A percentile compares a stretch with the other conserved stretches of the same genome.
phyloP scores from a whole-genome alignment of 2,329 filamentous ascomycete species.

The Gaeumannomyces sp. region DNA sequence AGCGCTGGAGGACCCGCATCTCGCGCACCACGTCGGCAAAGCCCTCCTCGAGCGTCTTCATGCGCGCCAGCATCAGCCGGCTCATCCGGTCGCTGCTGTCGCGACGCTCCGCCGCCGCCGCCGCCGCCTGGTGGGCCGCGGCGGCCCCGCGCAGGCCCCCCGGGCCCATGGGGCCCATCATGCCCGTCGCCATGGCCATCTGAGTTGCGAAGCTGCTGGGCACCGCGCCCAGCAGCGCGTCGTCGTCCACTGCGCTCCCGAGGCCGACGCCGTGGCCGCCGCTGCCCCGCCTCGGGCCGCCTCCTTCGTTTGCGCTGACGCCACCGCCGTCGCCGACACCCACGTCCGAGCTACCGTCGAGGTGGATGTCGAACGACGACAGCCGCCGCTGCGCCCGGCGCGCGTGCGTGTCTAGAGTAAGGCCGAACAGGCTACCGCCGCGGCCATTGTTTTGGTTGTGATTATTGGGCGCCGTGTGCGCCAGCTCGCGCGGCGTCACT shows the following conservation, averaged over 20 bases:
- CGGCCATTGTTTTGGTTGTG: not conserved
- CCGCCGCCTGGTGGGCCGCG: constrained; percentile 24
- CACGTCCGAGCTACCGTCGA: constrained; percentile 56
- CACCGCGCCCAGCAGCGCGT: constrained; percentile 51
- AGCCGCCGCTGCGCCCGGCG: constrained; percentile 35
- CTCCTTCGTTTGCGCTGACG: not conserved
- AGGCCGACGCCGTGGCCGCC: not conserved
- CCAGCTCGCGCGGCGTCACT: constrained; percentile 42
- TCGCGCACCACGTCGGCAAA: constrained; percentile 82
- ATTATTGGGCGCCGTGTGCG: constrained; percentile 48
- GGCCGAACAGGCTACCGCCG: constrained; percentile 17
- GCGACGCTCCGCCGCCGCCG: constrained; percentile 31
- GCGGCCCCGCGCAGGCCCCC: constrained; percentile 24
- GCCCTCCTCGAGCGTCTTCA: constrained; percentile 89
- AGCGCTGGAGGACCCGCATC: constrained; percentile 56
- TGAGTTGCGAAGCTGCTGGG: constrained; percentile 77
- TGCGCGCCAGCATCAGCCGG: constrained; percentile 75
- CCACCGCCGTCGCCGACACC: constrained; percentile 42
- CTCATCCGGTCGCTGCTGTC: constrained; percentile 60
- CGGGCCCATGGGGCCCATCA: constrained; percentile 43
- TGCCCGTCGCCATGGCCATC: constrained; percentile 65
- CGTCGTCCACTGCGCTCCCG: constrained; percentile 30
- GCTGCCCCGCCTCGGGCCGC: not conserved
- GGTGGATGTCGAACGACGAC: constrained; percentile 65
- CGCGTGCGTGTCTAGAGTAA: constrained; percentile 34